Evolutionary conservation across 352 stramenopile species (phyloP), one percentile per base, ranked within the genome.

Genomic region (Phytophthora pseudosyringae): DNA sequence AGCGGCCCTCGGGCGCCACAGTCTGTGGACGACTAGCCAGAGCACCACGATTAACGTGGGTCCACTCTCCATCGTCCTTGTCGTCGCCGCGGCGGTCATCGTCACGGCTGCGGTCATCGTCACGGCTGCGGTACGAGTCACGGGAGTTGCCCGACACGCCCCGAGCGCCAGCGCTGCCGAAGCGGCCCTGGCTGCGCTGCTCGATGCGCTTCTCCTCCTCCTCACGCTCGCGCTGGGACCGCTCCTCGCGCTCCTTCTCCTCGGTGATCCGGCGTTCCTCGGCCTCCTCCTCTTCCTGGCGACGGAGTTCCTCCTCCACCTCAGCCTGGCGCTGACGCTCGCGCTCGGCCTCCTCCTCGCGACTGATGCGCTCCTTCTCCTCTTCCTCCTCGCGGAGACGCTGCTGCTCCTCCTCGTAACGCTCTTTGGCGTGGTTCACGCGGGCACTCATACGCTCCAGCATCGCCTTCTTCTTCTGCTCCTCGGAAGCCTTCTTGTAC

Each of bases 391-490:
- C 81, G 36, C 77, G 81, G 39, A 91, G 67, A 36, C 64, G 59
- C 29, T 66, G 75, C 66, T 95, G 75, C 63, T 93, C 80, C 5
- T 93, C 83, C 40, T 94, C 84, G 41, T 82, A 89, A 44, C 81
- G 81, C 45, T 81, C 67, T 55, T 86, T 87, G 6, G 86, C 86
- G 62, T 86, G 71, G 11, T 70, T 71, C 29, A 96, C 78, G 51
- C 84, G 86, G 29, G 77, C 55, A 26, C 87, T 81, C 18, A 94
- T 58, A 54, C 72, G 74, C 52, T 93, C 81, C 43, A 94, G 58
- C 71, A 81, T 77, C 9, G 74, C 64, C 60, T 95, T 92, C 60
- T 98, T 90, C 69, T 97, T 97, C 46, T 91, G 92, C 53, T 86
- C 83, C 43, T 90, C 83, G 4, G 84, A 73, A 26, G 76, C 77